Percentiles rank a stretch among this genome's conserved stretches.
Evolutionary conservation across 1,284 basidiomycete species (phyloP).

Genomic region (Hortiboletus rubellus): DNA sequence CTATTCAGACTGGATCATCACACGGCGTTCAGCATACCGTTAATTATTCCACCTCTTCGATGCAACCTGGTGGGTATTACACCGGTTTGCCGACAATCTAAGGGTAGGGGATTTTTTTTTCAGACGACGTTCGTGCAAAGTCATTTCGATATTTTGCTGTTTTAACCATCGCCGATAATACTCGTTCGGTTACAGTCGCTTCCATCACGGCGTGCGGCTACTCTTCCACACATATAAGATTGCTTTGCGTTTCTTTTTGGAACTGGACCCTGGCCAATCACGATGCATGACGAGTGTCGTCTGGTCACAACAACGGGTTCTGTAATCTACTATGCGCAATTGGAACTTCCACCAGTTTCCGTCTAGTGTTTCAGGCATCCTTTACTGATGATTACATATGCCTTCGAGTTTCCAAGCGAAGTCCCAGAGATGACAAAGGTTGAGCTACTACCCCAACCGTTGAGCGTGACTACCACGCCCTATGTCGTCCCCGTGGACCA

Average conservation of each 20-base stretch:
- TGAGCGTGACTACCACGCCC: no score
- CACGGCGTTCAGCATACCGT: conserved; percentile 4
- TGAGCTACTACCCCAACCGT: no score
- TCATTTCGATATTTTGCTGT: background rate
- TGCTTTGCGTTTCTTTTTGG: background rate
- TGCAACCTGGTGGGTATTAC: conserved; percentile 24
- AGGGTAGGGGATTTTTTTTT: background rate
- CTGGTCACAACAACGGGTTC: background rate
- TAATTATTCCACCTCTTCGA: conserved; percentile 12
- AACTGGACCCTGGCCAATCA: background rate
- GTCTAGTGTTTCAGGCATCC: background rate
- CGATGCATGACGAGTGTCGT: background rate
- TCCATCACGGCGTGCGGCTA: background rate
- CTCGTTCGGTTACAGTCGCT: background rate
- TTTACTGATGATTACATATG: background rate
- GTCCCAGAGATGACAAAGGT: no score
- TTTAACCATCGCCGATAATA: background rate
- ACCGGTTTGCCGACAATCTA: conserved; percentile 32
- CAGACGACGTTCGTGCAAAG: background rate
- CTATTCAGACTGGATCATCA: conserved; percentile 10
- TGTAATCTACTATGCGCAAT: background rate
- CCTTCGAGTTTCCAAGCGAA: no score
- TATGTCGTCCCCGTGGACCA: no score
- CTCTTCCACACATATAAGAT: no score
- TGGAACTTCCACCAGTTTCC: no score